These are phyloP conservation scores for Cercospora sp. DNA, from an alignment of 2,329 filamentous ascomycete genomes.

Conservation along the genomic window DNA sequence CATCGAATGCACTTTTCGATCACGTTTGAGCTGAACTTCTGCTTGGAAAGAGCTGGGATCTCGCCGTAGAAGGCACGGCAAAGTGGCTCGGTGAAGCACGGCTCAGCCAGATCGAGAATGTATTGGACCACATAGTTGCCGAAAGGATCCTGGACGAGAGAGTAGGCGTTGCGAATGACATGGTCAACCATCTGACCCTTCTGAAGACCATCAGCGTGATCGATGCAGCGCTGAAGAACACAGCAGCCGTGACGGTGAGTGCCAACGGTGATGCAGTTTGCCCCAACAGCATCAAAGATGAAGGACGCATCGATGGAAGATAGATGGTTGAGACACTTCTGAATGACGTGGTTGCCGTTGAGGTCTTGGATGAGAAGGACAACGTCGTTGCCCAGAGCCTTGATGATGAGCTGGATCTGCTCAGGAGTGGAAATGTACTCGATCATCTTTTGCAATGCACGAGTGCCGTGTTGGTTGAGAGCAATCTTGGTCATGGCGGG, in stretches of 20 bases:
- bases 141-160: slow-evolving; percentile 92
- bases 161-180: slow-evolving; percentile 85
- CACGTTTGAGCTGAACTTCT: slow-evolving; percentile 99
- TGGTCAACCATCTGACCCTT: slow-evolving; percentile 81
- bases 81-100: slow-evolving; percentile 83
- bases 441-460: slow-evolving; percentile 99
- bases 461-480: slow-evolving; percentile 93
- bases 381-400: slow-evolving; percentile 77
- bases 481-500: slow-evolving; percentile 89
- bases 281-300: slow-evolving; percentile 92
- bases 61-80: slow-evolving; percentile 77
- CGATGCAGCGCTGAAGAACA: slow-evolving; percentile 95
- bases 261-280: slow-evolving; percentile 83
- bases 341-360: slow-evolving; percentile 98
- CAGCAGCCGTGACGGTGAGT: slow-evolving; percentile 98
- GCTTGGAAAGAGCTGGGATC: slow-evolving; percentile 74
- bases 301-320: slow-evolving; percentile 83
- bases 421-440: slow-evolving; percentile 85
- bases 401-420: slow-evolving; percentile 85
- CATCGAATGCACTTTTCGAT: slow-evolving; percentile 91
- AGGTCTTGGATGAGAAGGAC: slow-evolving; percentile 95
- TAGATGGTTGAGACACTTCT: slow-evolving; percentile 97
- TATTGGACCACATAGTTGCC: slow-evolving; percentile 99
- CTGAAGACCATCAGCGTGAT: slow-evolving; percentile 88
- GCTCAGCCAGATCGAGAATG: slow-evolving; percentile 88